A percentile compares a stretch with the other conserved stretches of the same genome.
Conservation (phyloP, 2,329 filamentous ascomycete species). For the Neonectria hederae region DNA sequence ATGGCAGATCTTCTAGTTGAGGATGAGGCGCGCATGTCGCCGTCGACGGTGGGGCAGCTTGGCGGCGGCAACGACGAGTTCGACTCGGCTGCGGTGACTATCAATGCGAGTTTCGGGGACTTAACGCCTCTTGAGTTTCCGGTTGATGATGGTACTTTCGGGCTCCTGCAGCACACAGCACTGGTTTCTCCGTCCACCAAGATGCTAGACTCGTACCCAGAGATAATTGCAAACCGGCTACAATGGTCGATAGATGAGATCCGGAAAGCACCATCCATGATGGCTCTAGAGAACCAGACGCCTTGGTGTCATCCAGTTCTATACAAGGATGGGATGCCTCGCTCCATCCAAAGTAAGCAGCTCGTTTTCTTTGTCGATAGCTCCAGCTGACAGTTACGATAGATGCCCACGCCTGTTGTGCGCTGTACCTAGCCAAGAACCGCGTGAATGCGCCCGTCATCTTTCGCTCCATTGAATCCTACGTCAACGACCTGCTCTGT, state of each 20-base stretch:
- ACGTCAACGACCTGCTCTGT: slow-evolving; percentile 54
- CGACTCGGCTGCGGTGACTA: slow-evolving; percentile 24
- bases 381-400: slow-evolving; percentile 8
- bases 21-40: slow-evolving; percentile 16
- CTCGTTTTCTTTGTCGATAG: neutral
- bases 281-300: slow-evolving; percentile 60
- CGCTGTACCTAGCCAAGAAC: slow-evolving; percentile 62
- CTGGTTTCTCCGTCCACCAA: slow-evolving; percentile 37
- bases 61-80: slow-evolving; percentile 27
- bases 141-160: slow-evolving; percentile 29
- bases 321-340: slow-evolving; percentile 62
- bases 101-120: slow-evolving; percentile 27
- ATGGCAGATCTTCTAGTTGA: slow-evolving; percentile 24
- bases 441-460: slow-evolving; percentile 57
- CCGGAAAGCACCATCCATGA: slow-evolving; percentile 56
- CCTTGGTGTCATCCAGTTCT: slow-evolving; percentile 64
- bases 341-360: slow-evolving; percentile 56
- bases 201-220: slow-evolving; percentile 35
- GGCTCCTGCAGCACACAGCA: slow-evolving; percentile 35
- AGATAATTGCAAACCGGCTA: slow-evolving; percentile 47
- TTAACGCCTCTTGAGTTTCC: slow-evolving; percentile 25
- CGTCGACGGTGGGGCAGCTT: slow-evolving; percentile 2
- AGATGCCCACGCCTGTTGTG: slow-evolving; percentile 64
- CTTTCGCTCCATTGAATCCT: slow-evolving; percentile 57
- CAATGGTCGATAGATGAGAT: slow-evolving; percentile 61